Base-by-base conservation (phyloP, 371 early-diverging fungal genomes). In the Globomyces sp. region DNA sequence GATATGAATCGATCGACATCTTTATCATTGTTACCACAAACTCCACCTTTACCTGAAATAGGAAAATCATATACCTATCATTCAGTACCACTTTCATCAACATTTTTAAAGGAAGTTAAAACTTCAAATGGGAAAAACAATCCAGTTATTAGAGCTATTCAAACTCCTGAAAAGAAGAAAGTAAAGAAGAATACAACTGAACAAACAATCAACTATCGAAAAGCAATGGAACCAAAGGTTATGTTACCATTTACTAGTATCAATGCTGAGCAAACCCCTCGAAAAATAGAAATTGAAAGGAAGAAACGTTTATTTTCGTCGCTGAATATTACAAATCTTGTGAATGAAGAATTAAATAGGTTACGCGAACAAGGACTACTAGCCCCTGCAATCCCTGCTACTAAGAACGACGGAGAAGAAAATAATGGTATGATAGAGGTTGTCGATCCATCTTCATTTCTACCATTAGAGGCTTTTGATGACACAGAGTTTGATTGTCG, bases 211-310 rank as follows among this genome's bases (percentile, higher is more conserved):
- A 64, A 77, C 63, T 79, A 71, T 57, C 64, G 63, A 13, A 78
- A 76, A 53, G 79, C 75, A 11, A 59, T 83, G 4, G 79, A 85
- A 64, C 85, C 85, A 2, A 85, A 85, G 64, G 83, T 85, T 1
- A 66, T 79, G 64, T 65, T 76, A 9, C 78, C 80, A 2, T 85
- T 69, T 65, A 71, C 63, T 39, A 63, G 39, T 41, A 61, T 77
- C 3, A 63, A 64, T 5, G 77, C 77, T 0, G 83, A 79, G 11
- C 73, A 78, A 48, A 78, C 80, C 0, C 83, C 82, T 10, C 57
- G 85, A 34, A 77, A 77, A 57, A 74, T 85, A 37, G 85, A 80
- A 58, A 83, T 83, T 48, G 83, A 85, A 64, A 63, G 85, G 9
- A 58, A 75, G 49, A 82, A 80, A 61, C 40, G 80, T 34, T 66